phyloP scores from a whole-genome alignment of 2,329 filamentous ascomycete species.

The Pseudogymnoascus sp. region DNA sequence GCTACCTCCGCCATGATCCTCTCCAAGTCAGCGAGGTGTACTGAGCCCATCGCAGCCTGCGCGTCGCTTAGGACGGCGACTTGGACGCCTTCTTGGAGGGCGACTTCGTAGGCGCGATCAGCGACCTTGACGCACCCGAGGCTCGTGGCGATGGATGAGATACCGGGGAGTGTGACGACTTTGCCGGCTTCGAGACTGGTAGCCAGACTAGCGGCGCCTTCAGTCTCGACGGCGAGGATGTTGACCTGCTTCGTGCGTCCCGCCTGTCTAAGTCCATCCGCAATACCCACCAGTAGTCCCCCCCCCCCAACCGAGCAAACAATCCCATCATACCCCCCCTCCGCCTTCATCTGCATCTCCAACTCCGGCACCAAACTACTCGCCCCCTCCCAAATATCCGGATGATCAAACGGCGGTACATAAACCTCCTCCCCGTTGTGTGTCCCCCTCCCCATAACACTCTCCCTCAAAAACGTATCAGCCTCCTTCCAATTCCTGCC shows the following conservation, averaged over 20 bases:
- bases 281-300: slow-evolving; percentile 67
- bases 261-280: slow-evolving; percentile 43
- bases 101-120: slow-evolving; percentile 57
- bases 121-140: slow-evolving; percentile 65
- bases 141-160: slow-evolving; percentile 66
- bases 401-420: slow-evolving; percentile 62
- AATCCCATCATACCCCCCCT: slow-evolving; percentile 52
- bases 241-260: slow-evolving; percentile 22
- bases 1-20: slow-evolving; percentile 72
- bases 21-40: slow-evolving; percentile 73
- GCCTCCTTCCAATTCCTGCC: slow-evolving; percentile 63
- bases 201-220: slow-evolving; percentile 61
- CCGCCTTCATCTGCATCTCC: slow-evolving; percentile 18
- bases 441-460: slow-evolving; percentile 35
- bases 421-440: slow-evolving; percentile 38
- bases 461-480: slow-evolving; percentile 41
- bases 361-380: slow-evolving; percentile 43
- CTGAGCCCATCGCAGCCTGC: slow-evolving; percentile 70
- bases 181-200: slow-evolving; percentile 47
- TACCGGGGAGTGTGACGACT: slow-evolving; percentile 56
- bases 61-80: slow-evolving; percentile 50
- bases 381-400: slow-evolving; percentile 58
- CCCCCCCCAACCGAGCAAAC: slow-evolving; percentile 75
- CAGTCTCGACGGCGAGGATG: slow-evolving; percentile 68
- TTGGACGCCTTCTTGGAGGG: slow-evolving; percentile 20